A percentile compares a stretch with the other conserved stretches of the same genome.
These are phyloP conservation scores for Cornus controversa DNA, from an alignment of 148 eudicot genomes.

Conservation along the genomic window DNA sequence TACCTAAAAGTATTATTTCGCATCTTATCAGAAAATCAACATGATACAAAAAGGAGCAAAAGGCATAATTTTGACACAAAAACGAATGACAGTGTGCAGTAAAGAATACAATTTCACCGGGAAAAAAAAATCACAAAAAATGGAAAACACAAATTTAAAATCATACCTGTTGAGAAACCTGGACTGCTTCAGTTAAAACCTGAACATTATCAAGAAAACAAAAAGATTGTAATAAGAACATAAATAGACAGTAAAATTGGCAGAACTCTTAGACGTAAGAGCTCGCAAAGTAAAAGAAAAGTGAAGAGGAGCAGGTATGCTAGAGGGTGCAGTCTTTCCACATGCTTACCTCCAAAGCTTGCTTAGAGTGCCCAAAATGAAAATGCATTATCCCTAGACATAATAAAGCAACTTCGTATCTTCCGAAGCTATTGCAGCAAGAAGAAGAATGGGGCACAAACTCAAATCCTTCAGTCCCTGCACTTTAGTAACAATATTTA, in stretches of 20 bases:
- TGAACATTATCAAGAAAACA: conserved; percentile 26
- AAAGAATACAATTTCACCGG: background rate
- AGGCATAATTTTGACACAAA: background rate
- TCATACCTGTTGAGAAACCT: conserved; percentile 83
- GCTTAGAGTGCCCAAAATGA: conserved; percentile 93
- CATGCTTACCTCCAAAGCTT: conserved; percentile 74
- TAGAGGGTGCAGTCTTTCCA: conserved; percentile 8
- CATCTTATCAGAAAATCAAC: background rate
- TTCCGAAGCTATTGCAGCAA: conserved; percentile 51
- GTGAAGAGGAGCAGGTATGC: background rate
- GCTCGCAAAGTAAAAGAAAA: background rate
- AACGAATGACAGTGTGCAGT: background rate
- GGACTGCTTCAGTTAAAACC: conserved; percentile 94
- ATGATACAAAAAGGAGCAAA: background rate
- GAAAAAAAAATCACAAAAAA: background rate
- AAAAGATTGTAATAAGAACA: background rate
- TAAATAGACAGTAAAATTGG: background rate
- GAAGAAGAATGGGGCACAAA: conserved; percentile 48
- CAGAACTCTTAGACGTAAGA: background rate
- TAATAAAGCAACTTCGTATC: conserved; percentile 84
- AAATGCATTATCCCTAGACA: conserved; percentile 97
- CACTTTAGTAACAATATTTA: conserved; percentile 57
- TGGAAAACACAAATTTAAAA: background rate
- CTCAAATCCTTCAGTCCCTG: conserved; percentile 99
- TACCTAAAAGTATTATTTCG: background rate